phyloP scores from a whole-genome alignment of 129 eudicot genomes.

The Daucus carota region DH1_v3.0 NC_030385.2:42355501-42356000 shows the following conservation, averaged over 20 bases:
- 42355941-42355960: constrained; percentile 87
- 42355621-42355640: constrained; percentile 95
- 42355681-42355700: constrained; percentile 6
- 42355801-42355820: constrained; percentile 78
- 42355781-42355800: constrained; percentile 93
- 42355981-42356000: constrained; percentile 96
- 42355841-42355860: constrained; percentile 95
- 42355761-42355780: constrained; percentile 85
- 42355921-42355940: constrained; percentile 97
- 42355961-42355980: constrained; percentile 94
- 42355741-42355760: constrained; percentile 91
- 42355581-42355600: constrained; percentile 86
- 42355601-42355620: constrained; percentile 87
- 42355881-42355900: constrained; percentile 90
- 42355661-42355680: constrained; percentile 8
- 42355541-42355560: constrained; percentile 33
- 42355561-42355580: constrained; percentile 74
- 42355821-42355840: constrained; percentile 93
- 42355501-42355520: constrained; percentile 34
- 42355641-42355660: constrained; percentile 84
- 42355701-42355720: constrained; percentile 11
- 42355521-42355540: constrained; percentile 22
- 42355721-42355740: constrained; percentile 43
- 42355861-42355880: constrained; percentile 83
- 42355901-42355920: constrained; percentile 96